A percentile compares a stretch with the other conserved stretches of the same genome.
phyloP scores from a whole-genome alignment of 192 early-diverging fungal species.

The Backusella sp. region DNA sequence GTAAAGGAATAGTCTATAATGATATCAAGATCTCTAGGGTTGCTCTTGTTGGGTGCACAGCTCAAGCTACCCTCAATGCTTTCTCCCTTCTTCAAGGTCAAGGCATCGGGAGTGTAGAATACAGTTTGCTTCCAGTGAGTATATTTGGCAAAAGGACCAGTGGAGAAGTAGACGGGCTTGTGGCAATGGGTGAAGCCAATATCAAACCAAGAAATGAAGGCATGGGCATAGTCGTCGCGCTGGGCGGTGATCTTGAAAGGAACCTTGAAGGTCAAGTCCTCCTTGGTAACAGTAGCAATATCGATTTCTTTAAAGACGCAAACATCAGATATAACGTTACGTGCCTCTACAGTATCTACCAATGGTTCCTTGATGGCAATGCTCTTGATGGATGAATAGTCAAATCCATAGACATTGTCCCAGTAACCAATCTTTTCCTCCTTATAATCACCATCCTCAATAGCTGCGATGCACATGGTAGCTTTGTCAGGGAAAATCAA shows the following conservation, averaged over 20 bases:
- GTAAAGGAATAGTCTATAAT: slow-evolving; percentile 66
- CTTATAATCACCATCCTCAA: slow-evolving; percentile 91
- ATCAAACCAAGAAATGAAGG: slow-evolving; percentile 96
- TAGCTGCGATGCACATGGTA: slow-evolving; percentile 84
- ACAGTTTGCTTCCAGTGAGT: slow-evolving; percentile 99
- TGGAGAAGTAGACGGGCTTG: slow-evolving; percentile 78
- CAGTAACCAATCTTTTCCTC: slow-evolving; percentile 52
- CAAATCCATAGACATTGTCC: slow-evolving; percentile 94
- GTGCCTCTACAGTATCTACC: slow-evolving; percentile 89
- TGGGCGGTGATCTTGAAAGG: slow-evolving; percentile 78
- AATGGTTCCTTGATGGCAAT: slow-evolving; percentile 87
- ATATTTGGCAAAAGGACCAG: slow-evolving; percentile 81
- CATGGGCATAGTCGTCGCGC: slow-evolving; percentile 88
- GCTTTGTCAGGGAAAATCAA: slow-evolving; percentile 88
- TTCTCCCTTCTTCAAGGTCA: slow-evolving; percentile 76
- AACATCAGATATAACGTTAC: slow-evolving; percentile 78
- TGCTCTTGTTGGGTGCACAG: slow-evolving; percentile 70
- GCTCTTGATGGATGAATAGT: slow-evolving; percentile 93
- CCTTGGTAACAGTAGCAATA: slow-evolving; percentile 84
- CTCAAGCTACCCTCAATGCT: slow-evolving; percentile 53
- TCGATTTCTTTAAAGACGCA: slow-evolving; percentile 74
- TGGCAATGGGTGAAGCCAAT: slow-evolving; percentile 92
- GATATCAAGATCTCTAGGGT: slow-evolving; percentile 95
- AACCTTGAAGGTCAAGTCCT: slow-evolving; percentile 78
- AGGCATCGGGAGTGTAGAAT: slow-evolving; percentile 82